Conservation (phyloP, 805 yeast species). For the Scheffersomyces amazonensis region DNA sequence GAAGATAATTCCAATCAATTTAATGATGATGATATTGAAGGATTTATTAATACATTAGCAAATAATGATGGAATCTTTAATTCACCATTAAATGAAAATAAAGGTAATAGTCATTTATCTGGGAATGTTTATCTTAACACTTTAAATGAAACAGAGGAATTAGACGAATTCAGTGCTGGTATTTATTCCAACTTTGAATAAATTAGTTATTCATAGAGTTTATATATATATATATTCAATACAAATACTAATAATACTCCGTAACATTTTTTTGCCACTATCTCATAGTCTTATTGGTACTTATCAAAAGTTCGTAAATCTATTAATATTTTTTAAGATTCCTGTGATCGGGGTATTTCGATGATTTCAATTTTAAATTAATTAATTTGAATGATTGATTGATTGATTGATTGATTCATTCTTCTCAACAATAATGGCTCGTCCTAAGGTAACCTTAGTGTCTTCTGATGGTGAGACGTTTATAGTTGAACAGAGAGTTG, state of each 20-base stretch:
- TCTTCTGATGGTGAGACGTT: slow-evolving; percentile 82
- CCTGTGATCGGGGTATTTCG: too few species aligned
- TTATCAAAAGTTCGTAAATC: too few species aligned
- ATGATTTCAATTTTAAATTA: too few species aligned
- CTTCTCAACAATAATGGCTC: slow-evolving; percentile 1
- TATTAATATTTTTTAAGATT: too few species aligned
- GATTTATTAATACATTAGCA: slow-evolving; percentile 7
- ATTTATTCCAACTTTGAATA: slow-evolving; percentile 77
- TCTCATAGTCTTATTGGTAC: too few species aligned
- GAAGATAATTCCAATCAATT: background rate
- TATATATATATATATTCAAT: too few species aligned
- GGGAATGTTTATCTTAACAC: slow-evolving; percentile 39
- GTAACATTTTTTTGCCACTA: too few species aligned
- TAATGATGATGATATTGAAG: slow-evolving; percentile 9
- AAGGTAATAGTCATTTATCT: slow-evolving; percentile 15
- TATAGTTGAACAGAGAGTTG: slow-evolving; percentile 75
- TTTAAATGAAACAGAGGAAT: slow-evolving; percentile 47
- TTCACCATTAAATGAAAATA: slow-evolving; percentile 6
- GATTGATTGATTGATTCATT: too few species aligned
- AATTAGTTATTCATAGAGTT: too few species aligned
- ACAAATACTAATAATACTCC: too few species aligned
- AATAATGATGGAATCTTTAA: slow-evolving; percentile 4
- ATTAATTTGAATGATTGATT: too few species aligned
- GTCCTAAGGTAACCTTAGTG: slow-evolving; percentile 46
- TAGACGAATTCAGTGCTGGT: slow-evolving; percentile 86